phyloP scores from a whole-genome alignment of 208 protist genomes.

The Acanthamoeba royreba region DNA sequence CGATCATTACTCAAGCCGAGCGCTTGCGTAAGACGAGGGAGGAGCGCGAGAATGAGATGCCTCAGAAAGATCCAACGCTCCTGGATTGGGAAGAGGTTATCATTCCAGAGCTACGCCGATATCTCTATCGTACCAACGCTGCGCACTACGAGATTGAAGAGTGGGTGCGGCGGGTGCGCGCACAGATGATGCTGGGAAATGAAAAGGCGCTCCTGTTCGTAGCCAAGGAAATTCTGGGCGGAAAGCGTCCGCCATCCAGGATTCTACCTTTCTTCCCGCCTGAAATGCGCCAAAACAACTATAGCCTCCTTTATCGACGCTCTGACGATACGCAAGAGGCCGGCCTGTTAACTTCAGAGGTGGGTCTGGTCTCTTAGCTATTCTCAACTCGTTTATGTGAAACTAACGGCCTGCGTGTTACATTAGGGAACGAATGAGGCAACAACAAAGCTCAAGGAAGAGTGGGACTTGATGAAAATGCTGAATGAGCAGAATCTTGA shows the following conservation, averaged over 20 bases:
- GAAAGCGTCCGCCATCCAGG: background rate
- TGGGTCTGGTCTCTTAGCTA: background rate
- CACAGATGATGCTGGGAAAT: background rate
- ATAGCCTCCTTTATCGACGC: background rate
- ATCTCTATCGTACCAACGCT: background rate
- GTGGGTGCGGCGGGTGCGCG: constrained; percentile 15
- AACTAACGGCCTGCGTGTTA: background rate
- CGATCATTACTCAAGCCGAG: background rate
- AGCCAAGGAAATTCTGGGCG: background rate
- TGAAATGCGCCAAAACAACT: background rate
- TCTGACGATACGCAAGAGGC: background rate
- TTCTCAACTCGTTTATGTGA: background rate
- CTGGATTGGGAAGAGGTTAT: constrained; percentile 39
- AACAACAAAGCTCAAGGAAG: background rate
- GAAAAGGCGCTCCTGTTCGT: constrained; percentile 1
- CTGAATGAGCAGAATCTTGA: background rate
- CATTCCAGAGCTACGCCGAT: constrained; percentile 3
- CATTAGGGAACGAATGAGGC: background rate
- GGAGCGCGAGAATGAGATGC: background rate
- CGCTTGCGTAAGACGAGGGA: background rate
- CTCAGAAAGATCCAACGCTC: constrained; percentile 9
- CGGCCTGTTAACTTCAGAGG: background rate
- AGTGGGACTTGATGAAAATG: constrained; percentile 14
- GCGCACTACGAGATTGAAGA: constrained; percentile 33
- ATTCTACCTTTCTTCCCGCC: background rate